These are phyloP conservation scores for Penicillium sp. DNA, from an alignment of 2,329 filamentous ascomycete species.

Conservation along the genomic window DNA sequence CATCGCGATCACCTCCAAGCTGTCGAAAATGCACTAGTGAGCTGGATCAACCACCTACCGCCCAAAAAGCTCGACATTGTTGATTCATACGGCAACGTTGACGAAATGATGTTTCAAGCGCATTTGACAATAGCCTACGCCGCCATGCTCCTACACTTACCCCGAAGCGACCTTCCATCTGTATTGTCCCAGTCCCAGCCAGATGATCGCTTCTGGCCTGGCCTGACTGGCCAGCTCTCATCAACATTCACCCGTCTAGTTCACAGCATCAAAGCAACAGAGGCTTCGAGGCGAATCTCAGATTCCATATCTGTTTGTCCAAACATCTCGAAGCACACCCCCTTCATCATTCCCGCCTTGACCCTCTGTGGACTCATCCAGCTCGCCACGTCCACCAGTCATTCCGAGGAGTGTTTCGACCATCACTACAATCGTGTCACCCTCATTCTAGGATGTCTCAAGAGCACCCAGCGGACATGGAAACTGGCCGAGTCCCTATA, in stretches of 20 bases:
- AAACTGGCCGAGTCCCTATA: conserved; percentile 31
- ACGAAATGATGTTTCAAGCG: conserved; percentile 57
- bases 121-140: conserved; percentile 44
- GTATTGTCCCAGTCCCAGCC: conserved; percentile 28
- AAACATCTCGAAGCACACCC: conserved; percentile 33
- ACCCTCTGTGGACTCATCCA: conserved; percentile 38
- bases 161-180: conserved; percentile 65
- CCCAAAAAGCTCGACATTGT: conserved; percentile 67
- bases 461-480: conserved; percentile 34
- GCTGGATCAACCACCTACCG: conserved; percentile 78
- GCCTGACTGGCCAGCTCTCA: conserved; percentile 28
- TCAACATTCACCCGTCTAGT: conserved; percentile 36
- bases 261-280: conserved; percentile 38
- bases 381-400: conserved; percentile 35
- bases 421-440: conserved; percentile 41
- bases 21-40: conserved; percentile 58
- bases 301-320: conserved; percentile 36
- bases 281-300: conserved; percentile 35
- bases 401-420: conserved; percentile 40
- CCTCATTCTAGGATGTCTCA: conserved; percentile 37
- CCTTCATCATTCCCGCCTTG: conserved; percentile 32
- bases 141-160: conserved; percentile 72
- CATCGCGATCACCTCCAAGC: conserved; percentile 57
- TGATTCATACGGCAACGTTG: conserved; percentile 66
- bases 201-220: conserved; percentile 29